Evolutionary conservation across 495 filamentous ascomycete species (phyloP).

Genomic region (Xylaria intraflava): DNA sequence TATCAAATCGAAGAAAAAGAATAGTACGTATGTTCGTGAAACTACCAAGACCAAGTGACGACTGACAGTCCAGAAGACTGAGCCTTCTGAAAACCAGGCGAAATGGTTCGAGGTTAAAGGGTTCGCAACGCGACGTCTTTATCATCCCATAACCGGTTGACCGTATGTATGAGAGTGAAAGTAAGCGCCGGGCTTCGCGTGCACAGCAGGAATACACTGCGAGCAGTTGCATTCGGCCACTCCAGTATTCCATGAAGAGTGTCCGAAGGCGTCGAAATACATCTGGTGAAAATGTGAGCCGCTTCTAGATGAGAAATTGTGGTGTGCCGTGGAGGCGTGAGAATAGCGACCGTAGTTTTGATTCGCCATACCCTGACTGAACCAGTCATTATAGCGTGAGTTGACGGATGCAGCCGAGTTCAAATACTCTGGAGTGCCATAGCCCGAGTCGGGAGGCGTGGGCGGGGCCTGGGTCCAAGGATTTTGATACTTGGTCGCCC

Average conservation of each 20-base stretch:
- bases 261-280: slow-evolving; percentile 50
- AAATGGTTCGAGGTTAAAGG: background rate
- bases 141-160: slow-evolving; percentile 59
- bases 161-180: slow-evolving; percentile 56
- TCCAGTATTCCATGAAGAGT: slow-evolving; percentile 53
- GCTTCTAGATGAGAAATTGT: slow-evolving; percentile 22
- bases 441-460: slow-evolving; percentile 46
- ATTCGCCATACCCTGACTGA: slow-evolving; percentile 32
- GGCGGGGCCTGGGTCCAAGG: slow-evolving; percentile 35
- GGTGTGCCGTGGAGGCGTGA: slow-evolving; percentile 27
- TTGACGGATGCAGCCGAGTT: slow-evolving; percentile 40
- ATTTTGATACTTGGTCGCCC: slow-evolving; percentile 28
- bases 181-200: slow-evolving; percentile 54
- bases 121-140: background rate
- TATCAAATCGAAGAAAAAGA: slow-evolving; percentile 25
- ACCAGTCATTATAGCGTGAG: slow-evolving; percentile 42
- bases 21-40: slow-evolving; percentile 30
- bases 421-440: slow-evolving; percentile 45
- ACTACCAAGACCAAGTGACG: slow-evolving; percentile 8
- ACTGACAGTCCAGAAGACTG: slow-evolving; percentile 11
- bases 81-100: background rate
- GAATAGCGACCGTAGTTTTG: slow-evolving; percentile 42
- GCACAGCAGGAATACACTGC: slow-evolving; percentile 47
- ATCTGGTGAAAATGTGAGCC: slow-evolving; percentile 24
- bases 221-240: slow-evolving; percentile 62